phyloP scores from a whole-genome alignment of 2,329 filamentous ascomycete species.

The Penicillium olsonii region DNA sequence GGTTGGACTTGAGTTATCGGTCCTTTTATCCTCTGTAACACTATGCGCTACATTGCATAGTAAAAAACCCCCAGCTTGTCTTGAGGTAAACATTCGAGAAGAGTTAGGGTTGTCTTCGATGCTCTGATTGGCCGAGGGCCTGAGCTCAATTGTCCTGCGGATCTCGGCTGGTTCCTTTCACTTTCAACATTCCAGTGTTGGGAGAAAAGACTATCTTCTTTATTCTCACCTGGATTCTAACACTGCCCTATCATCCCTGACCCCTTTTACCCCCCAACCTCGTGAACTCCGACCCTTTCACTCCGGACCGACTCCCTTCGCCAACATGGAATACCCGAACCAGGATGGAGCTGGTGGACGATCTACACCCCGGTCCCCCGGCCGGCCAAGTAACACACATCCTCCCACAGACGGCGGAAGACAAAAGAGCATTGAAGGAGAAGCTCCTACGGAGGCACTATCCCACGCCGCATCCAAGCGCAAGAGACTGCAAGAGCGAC shows the following conservation, averaged over 20 bases:
- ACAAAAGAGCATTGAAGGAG: constrained; percentile 25
- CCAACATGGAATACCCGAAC: constrained; percentile 4
- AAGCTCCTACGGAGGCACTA: constrained; percentile 21
- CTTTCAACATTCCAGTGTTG: background rate
- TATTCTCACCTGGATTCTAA: background rate
- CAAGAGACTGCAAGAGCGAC: constrained; percentile 42
- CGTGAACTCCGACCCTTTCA: background rate
- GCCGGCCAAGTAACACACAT: background rate
- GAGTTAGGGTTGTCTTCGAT: constrained; percentile 4
- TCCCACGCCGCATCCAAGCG: constrained; percentile 39
- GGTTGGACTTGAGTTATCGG: too few species aligned
- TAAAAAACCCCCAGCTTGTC: too few species aligned
- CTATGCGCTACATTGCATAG: too few species aligned
- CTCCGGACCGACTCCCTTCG: background rate
- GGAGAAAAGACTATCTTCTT: background rate
- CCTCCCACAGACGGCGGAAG: constrained; percentile 2
- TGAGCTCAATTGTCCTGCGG: constrained; percentile 6
- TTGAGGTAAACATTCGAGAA: too few species aligned
- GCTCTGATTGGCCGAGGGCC: constrained; percentile 9
- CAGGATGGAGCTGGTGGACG: background rate
- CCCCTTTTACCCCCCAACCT: background rate
- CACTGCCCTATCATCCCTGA: background rate
- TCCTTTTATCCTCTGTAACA: too few species aligned
- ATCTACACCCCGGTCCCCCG: background rate
- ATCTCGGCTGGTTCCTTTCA: constrained; percentile 2